Base-by-base conservation (phyloP, 148 eudicot genomes). In the Vaccinium corymbosum region DNA sequence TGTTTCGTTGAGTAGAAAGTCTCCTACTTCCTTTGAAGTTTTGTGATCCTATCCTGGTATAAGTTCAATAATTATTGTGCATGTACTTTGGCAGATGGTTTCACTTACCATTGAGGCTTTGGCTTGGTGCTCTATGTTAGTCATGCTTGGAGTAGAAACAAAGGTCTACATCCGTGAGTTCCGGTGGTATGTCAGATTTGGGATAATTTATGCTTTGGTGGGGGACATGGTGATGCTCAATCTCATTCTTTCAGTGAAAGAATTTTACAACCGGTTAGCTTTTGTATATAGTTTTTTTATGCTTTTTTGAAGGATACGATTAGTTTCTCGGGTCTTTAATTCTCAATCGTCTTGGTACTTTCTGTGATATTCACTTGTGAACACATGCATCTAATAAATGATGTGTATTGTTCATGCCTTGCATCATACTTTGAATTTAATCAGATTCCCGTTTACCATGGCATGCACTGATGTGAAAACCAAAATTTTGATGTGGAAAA, bases 141-240 rank as follows among this genome's bases (percentile, higher is more conserved):
- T 92, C 76, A 92, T 97, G 99, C 87, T 89, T 84, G 91, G 81
- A 81, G 85, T 94, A 55, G 99, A 97, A 91, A 94, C 93, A 50
- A 94, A 86, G 85, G 93, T 97, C 35, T 97, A 97, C 83, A 91
- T 97, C 55, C 88, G 91, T 84, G 98, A 97, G 68, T 87, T 89
- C 14, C 90, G 99, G 80, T 97, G 99, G 99, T 89, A 87, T 88
- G 93, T 97, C 75, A 89, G 95, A 83, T 94, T 93, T 86, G 95
- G 91, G 27, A 89, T 97, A 76, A 85, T 94, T 76, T 97, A 93
- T 89, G 91, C 95, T 82, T 83, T 94, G 90, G 90, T 97, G 14
- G 99, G 97, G 59, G 93, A 94, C 86, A 88, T 89, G 76, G 98
- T 93, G 62, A 86, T 93, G 95, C 88, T 94, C 70, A 94, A 84